Conservation (phyloP, 2,329 filamentous ascomycete species). For the Exophiala spinifera region DNA sequence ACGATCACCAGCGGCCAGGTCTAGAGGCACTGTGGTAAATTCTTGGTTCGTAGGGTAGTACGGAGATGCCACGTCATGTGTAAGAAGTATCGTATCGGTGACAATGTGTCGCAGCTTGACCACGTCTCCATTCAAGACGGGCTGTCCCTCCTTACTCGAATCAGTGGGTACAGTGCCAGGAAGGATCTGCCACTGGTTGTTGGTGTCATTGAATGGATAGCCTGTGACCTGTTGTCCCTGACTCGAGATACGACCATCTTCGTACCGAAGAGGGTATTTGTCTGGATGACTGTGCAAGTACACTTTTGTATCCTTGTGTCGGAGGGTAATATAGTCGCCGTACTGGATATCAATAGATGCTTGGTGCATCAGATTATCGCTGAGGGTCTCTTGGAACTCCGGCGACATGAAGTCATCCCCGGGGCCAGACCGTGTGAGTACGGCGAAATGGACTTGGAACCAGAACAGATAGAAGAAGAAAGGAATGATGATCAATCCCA, state of each 20-base stretch:
- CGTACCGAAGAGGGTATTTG: conserved; percentile 87
- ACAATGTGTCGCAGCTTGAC: conserved; percentile 82
- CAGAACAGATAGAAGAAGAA: conserved; percentile 99
- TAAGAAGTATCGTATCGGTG: conserved; percentile 81
- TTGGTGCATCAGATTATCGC: conserved; percentile 88
- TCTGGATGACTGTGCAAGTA: conserved; percentile 93
- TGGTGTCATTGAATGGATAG: conserved; percentile 97
- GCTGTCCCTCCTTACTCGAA: conserved; percentile 56
- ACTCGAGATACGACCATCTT: conserved; percentile 94
- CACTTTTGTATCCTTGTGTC: conserved; percentile 95
- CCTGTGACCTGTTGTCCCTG: conserved; percentile 98
- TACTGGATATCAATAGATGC: conserved; percentile 85
- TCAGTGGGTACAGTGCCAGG: conserved; percentile 57
- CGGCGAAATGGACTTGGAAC: conserved; percentile 98
- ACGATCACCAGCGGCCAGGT: conserved; percentile 69
- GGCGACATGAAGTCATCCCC: conserved; percentile 99
- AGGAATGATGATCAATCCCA: conserved; percentile 83
- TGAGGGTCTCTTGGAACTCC: conserved; percentile 94
- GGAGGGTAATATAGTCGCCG: conserved; percentile 80
- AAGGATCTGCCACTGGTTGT: conserved; percentile 96
- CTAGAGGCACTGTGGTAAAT: conserved; percentile 76
- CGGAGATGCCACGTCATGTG: conserved; percentile 95
- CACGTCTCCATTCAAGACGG: conserved; percentile 77
- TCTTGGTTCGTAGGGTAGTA: conserved; percentile 98
- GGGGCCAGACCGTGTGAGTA: conserved; percentile 82